Conservation (phyloP, 1,139 yeast species). For the Taphrina communis region DNA sequence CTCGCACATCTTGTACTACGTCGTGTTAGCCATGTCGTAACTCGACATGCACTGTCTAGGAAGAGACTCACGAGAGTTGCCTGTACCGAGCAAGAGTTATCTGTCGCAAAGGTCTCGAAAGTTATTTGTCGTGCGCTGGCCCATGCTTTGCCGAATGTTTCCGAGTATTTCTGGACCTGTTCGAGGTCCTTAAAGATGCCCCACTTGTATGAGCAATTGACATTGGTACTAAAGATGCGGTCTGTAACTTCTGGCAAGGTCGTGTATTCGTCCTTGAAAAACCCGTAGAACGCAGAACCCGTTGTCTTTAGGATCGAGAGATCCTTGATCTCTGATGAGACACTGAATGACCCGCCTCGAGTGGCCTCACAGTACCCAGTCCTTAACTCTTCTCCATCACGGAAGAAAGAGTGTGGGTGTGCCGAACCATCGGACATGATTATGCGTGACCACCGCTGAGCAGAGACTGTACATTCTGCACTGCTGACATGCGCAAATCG, state of each 20-base stretch:
- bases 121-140: conserved; percentile 69
- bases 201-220: conserved; percentile 76
- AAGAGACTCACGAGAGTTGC: conserved; percentile 68
- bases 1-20: conserved; percentile 74
- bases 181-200: conserved; percentile 60
- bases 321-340: conserved; percentile 77
- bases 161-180: conserved; percentile 53
- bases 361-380: conserved; percentile 62
- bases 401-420: conserved; percentile 82
- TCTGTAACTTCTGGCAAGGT: conserved; percentile 81
- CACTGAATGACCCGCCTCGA: conserved; percentile 58
- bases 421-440: conserved; percentile 67
- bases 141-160: conserved; percentile 54
- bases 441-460: conserved; percentile 79
- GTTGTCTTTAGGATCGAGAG: conserved; percentile 88
- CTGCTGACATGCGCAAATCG: conserved; percentile 80
- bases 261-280: conserved; percentile 83
- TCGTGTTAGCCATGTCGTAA: conserved; percentile 21
- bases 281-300: conserved; percentile 92
- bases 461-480: conserved; percentile 68
- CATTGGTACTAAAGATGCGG: conserved; percentile 85
- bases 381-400: conserved; percentile 83
- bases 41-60: no score
- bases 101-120: conserved; percentile 76
- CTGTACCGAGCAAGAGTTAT: conserved; percentile 88